These are phyloP conservation scores for Saccharomycopsis sp. DNA, from an alignment of 805 yeast genomes.

Conservation along the genomic window DNA sequence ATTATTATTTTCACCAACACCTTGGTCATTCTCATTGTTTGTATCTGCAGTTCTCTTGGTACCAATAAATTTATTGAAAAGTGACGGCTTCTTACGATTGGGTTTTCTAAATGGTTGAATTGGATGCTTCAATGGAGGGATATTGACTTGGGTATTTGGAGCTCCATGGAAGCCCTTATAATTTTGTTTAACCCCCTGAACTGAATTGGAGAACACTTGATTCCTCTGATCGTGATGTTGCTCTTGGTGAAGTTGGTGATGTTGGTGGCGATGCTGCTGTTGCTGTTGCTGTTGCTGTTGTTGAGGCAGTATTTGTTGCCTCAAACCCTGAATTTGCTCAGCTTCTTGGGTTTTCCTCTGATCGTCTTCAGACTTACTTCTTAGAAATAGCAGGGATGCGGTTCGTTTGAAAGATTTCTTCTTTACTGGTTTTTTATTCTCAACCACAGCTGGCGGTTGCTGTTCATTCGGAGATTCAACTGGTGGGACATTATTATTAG, in stretches of 20 bases:
- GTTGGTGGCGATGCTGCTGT: not conserved
- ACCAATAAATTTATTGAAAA: slow-evolving; percentile 11
- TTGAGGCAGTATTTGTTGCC: too few relatives aligned
- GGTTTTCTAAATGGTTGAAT: slow-evolving; percentile 10
- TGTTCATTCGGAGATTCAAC: not conserved
- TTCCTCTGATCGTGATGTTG: slow-evolving; percentile 3
- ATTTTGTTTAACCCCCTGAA: slow-evolving; percentile 1
- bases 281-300: not conserved
- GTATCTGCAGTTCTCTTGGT: not conserved
- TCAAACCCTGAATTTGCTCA: too few relatives aligned
- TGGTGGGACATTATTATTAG: not conserved
- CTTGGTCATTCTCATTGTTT: not conserved
- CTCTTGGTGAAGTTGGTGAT: not conserved
- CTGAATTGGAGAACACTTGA: not conserved
- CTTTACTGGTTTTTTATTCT: not conserved
- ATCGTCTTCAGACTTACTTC: slow-evolving; percentile 5
- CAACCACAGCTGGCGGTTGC: not conserved
- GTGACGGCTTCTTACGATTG: slow-evolving; percentile 6
- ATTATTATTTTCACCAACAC: slow-evolving; percentile 1
- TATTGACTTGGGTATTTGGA: not conserved
- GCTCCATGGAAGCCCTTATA: slow-evolving; percentile 20
- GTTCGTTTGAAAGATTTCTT: slow-evolving; percentile 15
- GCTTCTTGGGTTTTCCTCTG: not conserved
- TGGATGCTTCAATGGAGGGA: slow-evolving; percentile 15
- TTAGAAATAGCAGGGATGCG: slow-evolving; percentile 18